Conservation (phyloP, 2,329 filamentous ascomycete species). For the Curvularia spicifera region DNA sequence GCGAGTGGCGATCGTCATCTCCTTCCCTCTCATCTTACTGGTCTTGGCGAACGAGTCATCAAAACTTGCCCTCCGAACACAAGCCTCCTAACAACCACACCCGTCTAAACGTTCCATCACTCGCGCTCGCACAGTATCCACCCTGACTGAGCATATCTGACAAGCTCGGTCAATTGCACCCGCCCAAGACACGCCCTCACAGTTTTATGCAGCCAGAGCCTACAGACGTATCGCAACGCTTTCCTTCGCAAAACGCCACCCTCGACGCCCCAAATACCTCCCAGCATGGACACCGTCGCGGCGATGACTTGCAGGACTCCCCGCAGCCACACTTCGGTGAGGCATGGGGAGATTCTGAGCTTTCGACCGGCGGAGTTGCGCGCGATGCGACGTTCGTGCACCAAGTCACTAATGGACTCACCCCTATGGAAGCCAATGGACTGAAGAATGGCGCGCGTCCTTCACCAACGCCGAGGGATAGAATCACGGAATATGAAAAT, state of each 20-base stretch:
- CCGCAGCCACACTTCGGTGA: conserved; percentile 48
- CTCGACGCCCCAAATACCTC: conserved; percentile 48
- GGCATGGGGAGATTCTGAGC: conserved; percentile 38
- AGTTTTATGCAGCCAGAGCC: conserved; percentile 72
- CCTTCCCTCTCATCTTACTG: conserved; percentile 6
- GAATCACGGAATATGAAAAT: conserved; percentile 64
- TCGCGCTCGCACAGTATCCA: conserved; percentile 27
- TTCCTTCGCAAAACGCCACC: conserved; percentile 49
- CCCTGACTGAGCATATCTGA: conserved; percentile 46
- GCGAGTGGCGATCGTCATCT: conserved; percentile 26
- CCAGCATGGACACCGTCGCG: conserved; percentile 65
- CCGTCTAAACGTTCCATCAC: conserved; percentile 23
- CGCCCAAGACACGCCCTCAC: conserved; percentile 42
- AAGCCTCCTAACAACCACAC: conserved; percentile 6
- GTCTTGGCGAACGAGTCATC: conserved; percentile 24
- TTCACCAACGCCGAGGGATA: conserved; percentile 52
- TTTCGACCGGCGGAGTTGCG: conserved; percentile 24
- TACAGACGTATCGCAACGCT: conserved; percentile 57
- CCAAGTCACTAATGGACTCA: conserved; percentile 16
- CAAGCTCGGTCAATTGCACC: conserved; percentile 63
- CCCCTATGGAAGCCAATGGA: conserved; percentile 31
- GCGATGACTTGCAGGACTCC: conserved; percentile 55
- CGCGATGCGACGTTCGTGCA: conserved; percentile 33
- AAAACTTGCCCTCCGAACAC: conserved; percentile 15
- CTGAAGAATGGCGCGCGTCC: conserved; percentile 33